These are phyloP conservation scores for Moricandia moricandioides DNA, from an alignment of 345 rosid species.

Conservation along the genomic window DNA sequence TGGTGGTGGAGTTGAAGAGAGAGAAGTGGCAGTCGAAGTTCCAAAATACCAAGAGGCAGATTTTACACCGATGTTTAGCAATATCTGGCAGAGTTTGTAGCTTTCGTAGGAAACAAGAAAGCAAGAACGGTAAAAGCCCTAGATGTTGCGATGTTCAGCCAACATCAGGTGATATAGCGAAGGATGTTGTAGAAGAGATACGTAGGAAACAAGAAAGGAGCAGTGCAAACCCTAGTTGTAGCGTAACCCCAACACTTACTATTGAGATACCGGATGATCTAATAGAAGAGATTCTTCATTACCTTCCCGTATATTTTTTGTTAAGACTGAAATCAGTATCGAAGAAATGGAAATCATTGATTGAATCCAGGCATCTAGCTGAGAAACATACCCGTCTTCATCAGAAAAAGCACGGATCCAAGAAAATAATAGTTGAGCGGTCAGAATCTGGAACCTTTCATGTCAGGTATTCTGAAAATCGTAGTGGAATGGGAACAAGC, in stretches of 20 bases:
- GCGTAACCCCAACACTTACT: not conserved
- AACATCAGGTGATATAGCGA: too few species aligned
- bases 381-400: not conserved
- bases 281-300: constrained; percentile 13
- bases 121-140: too few species aligned
- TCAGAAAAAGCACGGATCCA: not conserved
- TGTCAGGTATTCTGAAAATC: too few species aligned
- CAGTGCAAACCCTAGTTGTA: not conserved
- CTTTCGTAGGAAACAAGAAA: too few species aligned
- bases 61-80: not conserved
- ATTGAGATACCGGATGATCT: constrained; percentile 5
- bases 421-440: not conserved
- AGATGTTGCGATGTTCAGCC: too few species aligned
- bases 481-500: not conserved
- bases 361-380: not conserved
- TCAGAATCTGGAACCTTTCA: not conserved
- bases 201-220: not conserved
- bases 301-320: not conserved
- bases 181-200: too few species aligned
- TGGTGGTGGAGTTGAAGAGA: not conserved
- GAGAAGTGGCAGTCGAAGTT: not conserved
- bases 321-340: not conserved
- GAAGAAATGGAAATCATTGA: not conserved
- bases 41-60: not conserved
- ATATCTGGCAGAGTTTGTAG: too few species aligned